Percentiles rank a stretch among this genome's conserved stretches.
phyloP scores from a whole-genome alignment of 495 filamentous ascomycete genomes.

The Oleoguttula mirabilis region DNA sequence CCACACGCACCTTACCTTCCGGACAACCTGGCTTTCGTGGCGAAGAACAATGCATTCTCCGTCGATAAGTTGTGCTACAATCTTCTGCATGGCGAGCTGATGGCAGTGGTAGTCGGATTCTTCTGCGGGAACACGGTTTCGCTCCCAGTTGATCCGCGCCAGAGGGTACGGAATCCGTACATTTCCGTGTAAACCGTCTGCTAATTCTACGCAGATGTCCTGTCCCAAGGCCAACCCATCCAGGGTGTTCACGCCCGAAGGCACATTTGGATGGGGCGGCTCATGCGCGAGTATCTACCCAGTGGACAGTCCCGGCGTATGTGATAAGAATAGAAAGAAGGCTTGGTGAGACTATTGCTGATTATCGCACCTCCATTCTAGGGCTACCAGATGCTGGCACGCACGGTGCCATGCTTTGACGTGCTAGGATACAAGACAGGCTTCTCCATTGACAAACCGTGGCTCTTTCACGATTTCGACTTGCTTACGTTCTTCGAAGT shows the following conservation, averaged over 20 bases:
- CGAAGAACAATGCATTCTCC: conserved; percentile 45
- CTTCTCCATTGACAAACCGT: conserved; percentile 35
- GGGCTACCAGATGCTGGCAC: conserved; percentile 42
- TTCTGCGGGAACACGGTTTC: conserved; percentile 42
- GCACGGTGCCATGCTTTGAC: conserved; percentile 45
- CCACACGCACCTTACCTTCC: conserved; percentile 47
- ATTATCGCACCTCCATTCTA: too few relatives aligned
- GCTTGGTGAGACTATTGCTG: too few relatives aligned
- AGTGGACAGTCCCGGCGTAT: conserved; percentile 47
- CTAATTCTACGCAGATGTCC: too few relatives aligned
- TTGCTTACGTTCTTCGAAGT: conserved; percentile 45
- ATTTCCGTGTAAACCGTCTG: too few relatives aligned
- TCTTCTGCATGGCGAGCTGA: conserved; percentile 36
- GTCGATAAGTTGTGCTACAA: conserved; percentile 35
- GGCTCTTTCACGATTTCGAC: conserved; percentile 49
- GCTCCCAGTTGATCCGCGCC: conserved; percentile 44
- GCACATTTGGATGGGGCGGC: conserved; percentile 38
- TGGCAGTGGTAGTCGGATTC: conserved; percentile 47
- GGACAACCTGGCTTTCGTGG: conserved; percentile 45
- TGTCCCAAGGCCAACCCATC: conserved; percentile 49
- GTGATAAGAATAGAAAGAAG: too few relatives aligned
- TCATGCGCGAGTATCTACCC: conserved; percentile 44
- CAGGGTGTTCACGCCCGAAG: conserved; percentile 44
- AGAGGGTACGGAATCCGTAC: too few relatives aligned
- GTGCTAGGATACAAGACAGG: conserved; percentile 39